These are phyloP conservation scores for Aschersonia sp. DNA, from an alignment of 2,329 filamentous ascomycete species.

Conservation along the genomic window DNA sequence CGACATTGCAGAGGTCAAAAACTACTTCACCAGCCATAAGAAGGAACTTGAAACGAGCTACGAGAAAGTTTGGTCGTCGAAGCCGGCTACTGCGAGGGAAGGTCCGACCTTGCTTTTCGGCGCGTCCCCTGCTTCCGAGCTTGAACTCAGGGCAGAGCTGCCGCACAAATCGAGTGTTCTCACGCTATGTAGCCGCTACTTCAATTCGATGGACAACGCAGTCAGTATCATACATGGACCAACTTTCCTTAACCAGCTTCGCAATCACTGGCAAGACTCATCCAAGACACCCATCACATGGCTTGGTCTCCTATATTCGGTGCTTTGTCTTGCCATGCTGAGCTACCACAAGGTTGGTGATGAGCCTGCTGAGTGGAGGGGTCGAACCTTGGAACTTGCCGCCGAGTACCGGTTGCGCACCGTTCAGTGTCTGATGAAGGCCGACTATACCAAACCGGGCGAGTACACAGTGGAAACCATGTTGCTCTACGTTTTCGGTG, in stretches of 20 bases:
- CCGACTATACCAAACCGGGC: constrained; percentile 62
- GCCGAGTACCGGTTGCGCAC: constrained; percentile 55
- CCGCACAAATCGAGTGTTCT: constrained; percentile 74
- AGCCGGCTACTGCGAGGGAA: constrained; percentile 41
- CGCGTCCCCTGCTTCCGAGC: constrained; percentile 53
- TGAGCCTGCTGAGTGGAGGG: constrained; percentile 64
- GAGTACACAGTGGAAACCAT: constrained; percentile 68
- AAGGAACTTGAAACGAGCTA: constrained; percentile 77
- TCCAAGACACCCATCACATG: constrained; percentile 61
- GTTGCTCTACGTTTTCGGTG: constrained; percentile 60
- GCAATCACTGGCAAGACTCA: constrained; percentile 54
- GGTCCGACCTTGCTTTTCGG: constrained; percentile 71
- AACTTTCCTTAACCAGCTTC: constrained; percentile 64
- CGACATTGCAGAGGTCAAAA: constrained; percentile 86
- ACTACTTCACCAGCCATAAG: constrained; percentile 74
- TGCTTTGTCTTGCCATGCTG: constrained; percentile 63
- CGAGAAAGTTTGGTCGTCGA: constrained; percentile 57
- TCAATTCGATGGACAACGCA: constrained; percentile 64
- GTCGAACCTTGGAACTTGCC: constrained; percentile 44
- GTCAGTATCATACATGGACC: constrained; percentile 68
- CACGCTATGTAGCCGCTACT: constrained; percentile 75
- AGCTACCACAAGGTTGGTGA: constrained; percentile 70
- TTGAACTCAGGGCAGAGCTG: constrained; percentile 65
- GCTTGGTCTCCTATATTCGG: constrained; percentile 62
- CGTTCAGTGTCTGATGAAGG: constrained; percentile 62